Base-by-base conservation (phyloP, 805 yeast species). In the Candida pini region DNA sequence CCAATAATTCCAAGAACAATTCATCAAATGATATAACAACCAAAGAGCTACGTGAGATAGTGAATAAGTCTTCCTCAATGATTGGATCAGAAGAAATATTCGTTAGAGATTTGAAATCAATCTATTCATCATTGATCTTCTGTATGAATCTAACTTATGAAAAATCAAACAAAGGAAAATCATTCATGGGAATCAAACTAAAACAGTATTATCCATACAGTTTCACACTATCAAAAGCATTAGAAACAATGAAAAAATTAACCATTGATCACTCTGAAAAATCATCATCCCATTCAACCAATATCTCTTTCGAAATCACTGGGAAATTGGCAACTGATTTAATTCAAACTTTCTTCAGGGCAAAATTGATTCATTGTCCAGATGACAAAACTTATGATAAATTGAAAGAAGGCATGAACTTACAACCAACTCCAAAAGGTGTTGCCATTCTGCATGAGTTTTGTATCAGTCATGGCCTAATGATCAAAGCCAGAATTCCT, bases 371-470 rank as follows among this genome's bases (percentile, higher is more conserved):
- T 8, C 95, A 87, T 52, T 72, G 75, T 10, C 95, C 95, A 0
- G 72, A 74, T 3, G 88, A 82, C 42, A 63, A 90, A 47, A 86
- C 95, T 0, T 53, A 82, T 28, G 43, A 53, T 10, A 60, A 53
- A 27, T 67, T 78, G 5, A 69, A 69, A 33, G 58, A 49, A 0
- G 62, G 58, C 4, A 61, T 66, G 0, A 40, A 64, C 2, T 51
- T 86, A 19, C 97, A 90, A 52, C 95, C 96, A 4, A 86, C 96
- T 0, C 88, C 97, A 0, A 90, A 90, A 51, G 97, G 97, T 1
- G 76, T 87, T 6, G 78, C 87, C 0, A 50, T 86, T 0, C 56
- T 89, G 2, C 76, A 74, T 32, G 62, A 66, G 13, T 86, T 79
- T 53, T 76, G 81, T 41, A 62, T 66, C 33, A 71, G 64, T 27